Percentiles rank a stretch among this genome's conserved stretches.
Conservation (phyloP, 164 flowering plant species). For the Umbellularia californica region DNA sequence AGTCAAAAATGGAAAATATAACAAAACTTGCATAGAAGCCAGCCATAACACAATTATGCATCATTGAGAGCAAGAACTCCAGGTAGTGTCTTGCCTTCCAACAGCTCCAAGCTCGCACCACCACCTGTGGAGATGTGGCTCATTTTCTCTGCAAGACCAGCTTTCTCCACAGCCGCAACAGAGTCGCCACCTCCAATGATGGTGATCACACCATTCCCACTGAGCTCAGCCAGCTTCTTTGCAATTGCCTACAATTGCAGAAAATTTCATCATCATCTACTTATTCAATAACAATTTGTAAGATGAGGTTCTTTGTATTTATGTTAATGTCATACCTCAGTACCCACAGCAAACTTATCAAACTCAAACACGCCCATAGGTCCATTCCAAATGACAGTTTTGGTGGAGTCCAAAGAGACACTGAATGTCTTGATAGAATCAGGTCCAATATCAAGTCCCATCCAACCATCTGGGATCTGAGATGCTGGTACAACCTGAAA, state of each 20-base stretch:
- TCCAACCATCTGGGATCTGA: slow-evolving; percentile 75
- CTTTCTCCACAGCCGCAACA: slow-evolving; percentile 63
- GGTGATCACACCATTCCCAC: slow-evolving; percentile 50
- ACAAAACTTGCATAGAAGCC: not conserved
- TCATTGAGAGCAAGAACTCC: slow-evolving; percentile 58
- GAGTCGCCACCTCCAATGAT: slow-evolving; percentile 65
- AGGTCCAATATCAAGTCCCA: slow-evolving; percentile 85
- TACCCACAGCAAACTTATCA: slow-evolving; percentile 79
- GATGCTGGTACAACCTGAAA: slow-evolving; percentile 61
- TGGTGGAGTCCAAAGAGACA: slow-evolving; percentile 54
- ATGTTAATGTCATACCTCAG: slow-evolving; percentile 48
- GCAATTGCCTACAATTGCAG: slow-evolving; percentile 35
- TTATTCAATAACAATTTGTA: not conserved
- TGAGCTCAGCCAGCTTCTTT: slow-evolving; percentile 48
- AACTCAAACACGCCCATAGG: slow-evolving; percentile 95
- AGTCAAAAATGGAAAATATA: not conserved
- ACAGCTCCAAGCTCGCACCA: slow-evolving; percentile 54
- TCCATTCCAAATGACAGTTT: slow-evolving; percentile 84
- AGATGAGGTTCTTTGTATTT: not conserved
- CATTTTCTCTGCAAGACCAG: slow-evolving; percentile 51
- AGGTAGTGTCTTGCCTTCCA: slow-evolving; percentile 54
- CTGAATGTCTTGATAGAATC: slow-evolving; percentile 61
- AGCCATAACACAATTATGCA: slow-evolving; percentile 9
- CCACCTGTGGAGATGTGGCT: slow-evolving; percentile 66
- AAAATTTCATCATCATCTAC: not conserved